phyloP scores from a whole-genome alignment of 495 filamentous ascomycete genomes.

The Venustampulla echinocandica region DNA sequence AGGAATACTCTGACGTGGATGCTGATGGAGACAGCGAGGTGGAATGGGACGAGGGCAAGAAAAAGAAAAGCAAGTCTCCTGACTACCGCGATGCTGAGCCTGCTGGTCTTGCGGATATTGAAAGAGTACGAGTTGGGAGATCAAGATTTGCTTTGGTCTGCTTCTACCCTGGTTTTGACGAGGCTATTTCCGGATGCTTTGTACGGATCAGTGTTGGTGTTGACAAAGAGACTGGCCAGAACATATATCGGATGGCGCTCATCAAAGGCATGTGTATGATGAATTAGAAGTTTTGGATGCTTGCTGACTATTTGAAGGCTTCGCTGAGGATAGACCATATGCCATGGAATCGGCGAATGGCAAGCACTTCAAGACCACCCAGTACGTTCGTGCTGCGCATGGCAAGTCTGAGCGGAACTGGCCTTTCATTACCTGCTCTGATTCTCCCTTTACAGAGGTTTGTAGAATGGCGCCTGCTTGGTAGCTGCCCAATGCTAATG shows the following conservation, averaged over 20 bases:
- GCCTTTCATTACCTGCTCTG: conserved; percentile 77
- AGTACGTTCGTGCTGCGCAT: conserved; percentile 63
- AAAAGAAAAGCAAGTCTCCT: conserved; percentile 34
- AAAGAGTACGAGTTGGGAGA: conserved; percentile 72
- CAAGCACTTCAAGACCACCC: conserved; percentile 62
- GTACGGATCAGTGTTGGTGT: conserved; percentile 71
- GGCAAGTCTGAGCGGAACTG: conserved; percentile 70
- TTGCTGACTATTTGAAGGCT: conserved; percentile 47
- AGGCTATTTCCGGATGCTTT: conserved; percentile 69
- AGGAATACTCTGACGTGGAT: conserved; percentile 50
- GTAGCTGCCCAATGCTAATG: background rate
- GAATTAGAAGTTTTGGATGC: background rate
- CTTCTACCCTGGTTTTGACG: conserved; percentile 83
- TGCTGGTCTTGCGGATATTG: conserved; percentile 68
- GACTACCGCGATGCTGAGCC: conserved; percentile 43
- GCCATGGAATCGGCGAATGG: conserved; percentile 61
- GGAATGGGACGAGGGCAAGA: conserved; percentile 52
- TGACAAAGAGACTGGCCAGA: conserved; percentile 55
- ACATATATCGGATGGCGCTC: conserved; percentile 74
- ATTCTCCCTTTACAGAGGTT: conserved; percentile 66
- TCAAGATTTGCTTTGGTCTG: conserved; percentile 75
- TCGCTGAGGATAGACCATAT: conserved; percentile 72
- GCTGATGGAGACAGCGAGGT: conserved; percentile 73
- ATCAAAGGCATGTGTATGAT: conserved; percentile 61
- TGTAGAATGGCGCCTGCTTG: conserved; percentile 12